Conservation (phyloP, 2,329 filamentous ascomycete genomes). For the Neofusicoccum laricinum region DNA sequence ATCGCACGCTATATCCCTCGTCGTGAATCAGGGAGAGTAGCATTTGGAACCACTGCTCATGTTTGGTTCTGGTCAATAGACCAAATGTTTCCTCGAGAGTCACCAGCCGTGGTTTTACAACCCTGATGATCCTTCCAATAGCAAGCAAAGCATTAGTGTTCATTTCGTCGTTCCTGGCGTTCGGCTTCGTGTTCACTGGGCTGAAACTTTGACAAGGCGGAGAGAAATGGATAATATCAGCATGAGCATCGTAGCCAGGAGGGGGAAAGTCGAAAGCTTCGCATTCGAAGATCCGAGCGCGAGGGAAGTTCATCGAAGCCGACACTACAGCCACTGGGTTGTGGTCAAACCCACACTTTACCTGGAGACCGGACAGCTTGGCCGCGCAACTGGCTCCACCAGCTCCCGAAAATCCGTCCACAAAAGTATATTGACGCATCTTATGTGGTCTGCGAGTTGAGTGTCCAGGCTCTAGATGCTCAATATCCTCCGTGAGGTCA, state of each 20-base stretch:
- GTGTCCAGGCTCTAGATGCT: no score
- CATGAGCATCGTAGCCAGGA: conserved; percentile 36
- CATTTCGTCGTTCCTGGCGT: conserved; percentile 54
- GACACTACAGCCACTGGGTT: conserved; percentile 56
- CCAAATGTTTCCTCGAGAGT: conserved; percentile 80
- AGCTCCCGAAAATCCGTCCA: conserved; percentile 70
- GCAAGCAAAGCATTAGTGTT: conserved; percentile 60
- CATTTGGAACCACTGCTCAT: conserved; percentile 41
- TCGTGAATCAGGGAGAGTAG: conserved; percentile 46
- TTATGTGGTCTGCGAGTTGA: neutral
- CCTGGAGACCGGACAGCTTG: conserved; percentile 53
- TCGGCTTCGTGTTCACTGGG: conserved; percentile 60
- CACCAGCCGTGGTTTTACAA: conserved; percentile 62
- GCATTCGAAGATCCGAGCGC: conserved; percentile 19
- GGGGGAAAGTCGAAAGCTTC: conserved; percentile 43
- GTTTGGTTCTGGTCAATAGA: conserved; percentile 53
- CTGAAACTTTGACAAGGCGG: conserved; percentile 79
- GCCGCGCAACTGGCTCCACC: conserved; percentile 70
- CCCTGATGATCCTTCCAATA: conserved; percentile 53
- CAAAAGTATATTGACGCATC: conserved; percentile 56
- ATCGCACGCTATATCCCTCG: neutral
- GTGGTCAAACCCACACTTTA: conserved; percentile 65
- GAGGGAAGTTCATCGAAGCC: conserved; percentile 58
- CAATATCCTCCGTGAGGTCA: neutral
- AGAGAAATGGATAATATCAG: conserved; percentile 71